Percentiles rank a stretch among this genome's conserved stretches.
These are phyloP conservation scores for Sugiyamaella paludigena DNA, from an alignment of 1,139 yeast genomes.

Conservation along the genomic window DNA sequence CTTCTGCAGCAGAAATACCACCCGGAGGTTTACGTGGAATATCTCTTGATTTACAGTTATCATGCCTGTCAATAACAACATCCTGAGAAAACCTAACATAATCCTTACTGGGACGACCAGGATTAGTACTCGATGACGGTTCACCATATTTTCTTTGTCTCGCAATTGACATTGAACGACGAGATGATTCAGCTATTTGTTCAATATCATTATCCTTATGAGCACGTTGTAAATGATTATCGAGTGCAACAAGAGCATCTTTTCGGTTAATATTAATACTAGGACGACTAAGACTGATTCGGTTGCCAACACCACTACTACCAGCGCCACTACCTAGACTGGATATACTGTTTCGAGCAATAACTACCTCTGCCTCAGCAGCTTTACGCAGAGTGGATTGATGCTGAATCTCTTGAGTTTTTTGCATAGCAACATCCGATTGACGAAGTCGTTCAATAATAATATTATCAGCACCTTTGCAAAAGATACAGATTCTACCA, in stretches of 20 bases:
- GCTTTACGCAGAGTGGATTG: slow-evolving; percentile 63
- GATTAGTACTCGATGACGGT: background rate
- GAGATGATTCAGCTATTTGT: slow-evolving; percentile 56
- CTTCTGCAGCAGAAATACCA: too few relatives aligned
- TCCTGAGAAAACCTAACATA: slow-evolving; percentile 21
- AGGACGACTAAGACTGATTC: slow-evolving; percentile 24
- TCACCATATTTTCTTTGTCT: slow-evolving; percentile 53
- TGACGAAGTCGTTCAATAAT: slow-evolving; percentile 71
- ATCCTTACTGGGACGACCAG: slow-evolving; percentile 14
- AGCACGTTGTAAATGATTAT: slow-evolving; percentile 51
- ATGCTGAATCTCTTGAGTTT: slow-evolving; percentile 61
- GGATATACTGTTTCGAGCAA: slow-evolving; percentile 40
- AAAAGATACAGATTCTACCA: slow-evolving; percentile 69
- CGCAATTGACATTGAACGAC: slow-evolving; percentile 64
- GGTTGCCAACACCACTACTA: slow-evolving; percentile 2
- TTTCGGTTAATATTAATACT: slow-evolving; percentile 32
- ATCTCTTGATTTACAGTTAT: slow-evolving; percentile 5
- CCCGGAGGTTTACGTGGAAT: background rate
- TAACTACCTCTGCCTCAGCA: slow-evolving; percentile 76
- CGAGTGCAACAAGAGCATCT: slow-evolving; percentile 43
- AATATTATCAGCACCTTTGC: slow-evolving; percentile 97
- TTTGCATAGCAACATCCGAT: slow-evolving; percentile 54
- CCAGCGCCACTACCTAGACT: background rate
- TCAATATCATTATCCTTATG: slow-evolving; percentile 54
- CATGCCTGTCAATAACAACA: slow-evolving; percentile 34